Conservation (phyloP, 1,284 basidiomycete genomes). For the Sphagnurus paluster region DNA sequence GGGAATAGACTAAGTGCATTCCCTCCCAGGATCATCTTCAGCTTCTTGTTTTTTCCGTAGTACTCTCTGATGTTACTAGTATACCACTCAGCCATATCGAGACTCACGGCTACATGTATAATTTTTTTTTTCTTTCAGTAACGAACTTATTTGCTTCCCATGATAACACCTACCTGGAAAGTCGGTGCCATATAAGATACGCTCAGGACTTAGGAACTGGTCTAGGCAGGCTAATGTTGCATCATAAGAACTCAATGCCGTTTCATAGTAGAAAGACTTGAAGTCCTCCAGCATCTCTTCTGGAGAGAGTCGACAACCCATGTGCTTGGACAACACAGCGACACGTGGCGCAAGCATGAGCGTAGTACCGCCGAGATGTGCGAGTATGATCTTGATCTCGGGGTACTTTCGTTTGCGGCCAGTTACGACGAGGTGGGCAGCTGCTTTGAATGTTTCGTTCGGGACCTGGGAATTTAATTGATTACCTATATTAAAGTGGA, state of each 20-base stretch:
- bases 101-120: constrained; percentile 50
- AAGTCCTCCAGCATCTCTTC: constrained; percentile 69
- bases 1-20: constrained; percentile 56
- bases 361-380: constrained; percentile 67
- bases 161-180: constrained; percentile 55
- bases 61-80: constrained; percentile 49
- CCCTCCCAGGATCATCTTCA: constrained; percentile 40
- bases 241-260: constrained; percentile 59
- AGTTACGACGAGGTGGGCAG: constrained; percentile 69
- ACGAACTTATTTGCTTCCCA: too few species aligned
- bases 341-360: constrained; percentile 64
- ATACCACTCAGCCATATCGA: constrained; percentile 57
- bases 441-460: constrained; percentile 77
- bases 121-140: too few species aligned
- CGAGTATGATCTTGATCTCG: constrained; percentile 60
- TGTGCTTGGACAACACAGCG: constrained; percentile 61
- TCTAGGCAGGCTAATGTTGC: constrained; percentile 50
- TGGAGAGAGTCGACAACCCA: constrained; percentile 60
- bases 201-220: constrained; percentile 45
- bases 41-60: constrained; percentile 37
- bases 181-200: constrained; percentile 69
- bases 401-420: constrained; percentile 63
- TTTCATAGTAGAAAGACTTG: constrained; percentile 68
- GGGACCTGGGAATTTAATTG: constrained; percentile 50
- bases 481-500: neutral